These are phyloP conservation scores for Dictyostelium capitatum DNA, from an alignment of 78 protist genomes.

Conservation along the genomic window DNA sequence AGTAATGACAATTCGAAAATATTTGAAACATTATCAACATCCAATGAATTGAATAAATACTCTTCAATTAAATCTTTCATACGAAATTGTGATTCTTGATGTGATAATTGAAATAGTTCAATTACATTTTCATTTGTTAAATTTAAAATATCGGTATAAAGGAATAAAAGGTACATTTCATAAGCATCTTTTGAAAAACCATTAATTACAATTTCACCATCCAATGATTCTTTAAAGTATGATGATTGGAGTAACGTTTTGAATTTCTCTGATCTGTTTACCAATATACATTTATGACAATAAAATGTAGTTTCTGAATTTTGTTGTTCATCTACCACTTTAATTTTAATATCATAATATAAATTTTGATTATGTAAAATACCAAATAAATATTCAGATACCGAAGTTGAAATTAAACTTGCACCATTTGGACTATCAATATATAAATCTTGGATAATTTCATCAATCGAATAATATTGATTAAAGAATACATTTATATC, in stretches of 20 bases:
- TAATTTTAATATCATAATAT: slow-evolving; percentile 46
- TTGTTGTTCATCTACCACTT: no score
- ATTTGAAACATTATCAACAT: slow-evolving; percentile 42
- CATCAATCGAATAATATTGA: background rate
- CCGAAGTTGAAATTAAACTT: background rate
- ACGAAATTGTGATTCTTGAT: slow-evolving; percentile 21
- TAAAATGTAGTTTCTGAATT: background rate
- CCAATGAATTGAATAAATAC: slow-evolving; percentile 28
- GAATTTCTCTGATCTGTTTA: slow-evolving; percentile 40
- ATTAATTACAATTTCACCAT: slow-evolving; percentile 18
- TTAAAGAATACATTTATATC: background rate
- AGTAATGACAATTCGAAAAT: background rate
- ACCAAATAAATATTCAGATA: slow-evolving; percentile 26
- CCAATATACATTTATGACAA: slow-evolving; percentile 63
- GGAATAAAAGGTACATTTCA: slow-evolving; percentile 2
- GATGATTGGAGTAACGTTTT: slow-evolving; percentile 47
- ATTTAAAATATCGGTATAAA: slow-evolving; percentile 45
- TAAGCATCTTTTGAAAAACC: background rate
- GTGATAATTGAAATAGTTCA: slow-evolving; percentile 31
- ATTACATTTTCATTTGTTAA: slow-evolving; percentile 48
- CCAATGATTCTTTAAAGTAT: slow-evolving; percentile 34
- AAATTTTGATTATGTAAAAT: slow-evolving; percentile 6
- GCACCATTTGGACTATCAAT: background rate
- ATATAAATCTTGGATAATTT: slow-evolving; percentile 1
- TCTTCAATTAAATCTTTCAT: slow-evolving; percentile 59